Evolutionary conservation across 2,329 filamentous ascomycete genomes (phyloP).

Genomic region (Fusarium mexicanum): DNA sequence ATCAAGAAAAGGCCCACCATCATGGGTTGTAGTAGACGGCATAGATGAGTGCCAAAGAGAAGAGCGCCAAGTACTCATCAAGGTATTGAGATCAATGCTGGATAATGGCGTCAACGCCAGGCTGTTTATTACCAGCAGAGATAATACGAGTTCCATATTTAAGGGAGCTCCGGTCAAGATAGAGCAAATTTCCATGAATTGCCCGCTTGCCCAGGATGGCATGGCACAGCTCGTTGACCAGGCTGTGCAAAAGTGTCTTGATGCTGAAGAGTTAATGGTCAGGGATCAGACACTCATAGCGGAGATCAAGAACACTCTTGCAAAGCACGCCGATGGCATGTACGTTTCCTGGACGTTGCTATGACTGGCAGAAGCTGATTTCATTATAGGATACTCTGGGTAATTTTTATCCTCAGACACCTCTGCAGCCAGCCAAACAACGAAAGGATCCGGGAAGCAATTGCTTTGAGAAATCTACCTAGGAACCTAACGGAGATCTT

Average conservation of each 20-base stretch:
- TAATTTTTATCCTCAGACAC: not conserved
- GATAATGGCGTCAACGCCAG: rapidly evolving
- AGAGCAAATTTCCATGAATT: not conserved
- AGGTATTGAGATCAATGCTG: rapidly evolving
- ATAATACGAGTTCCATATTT: rapidly evolving
- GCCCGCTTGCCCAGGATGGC: rapidly evolving
- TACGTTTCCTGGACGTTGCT: rapidly evolving
- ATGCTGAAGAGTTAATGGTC: not conserved
- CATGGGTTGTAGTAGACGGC: rapidly evolving
- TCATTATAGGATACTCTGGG: not conserved
- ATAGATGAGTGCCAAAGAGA: not conserved
- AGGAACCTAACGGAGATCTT: rapidly evolving
- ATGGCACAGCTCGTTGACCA: not conserved
- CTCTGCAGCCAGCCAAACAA: not conserved
- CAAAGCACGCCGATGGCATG: not conserved
- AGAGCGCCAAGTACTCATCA: rapidly evolving
- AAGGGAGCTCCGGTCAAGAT: rapidly evolving
- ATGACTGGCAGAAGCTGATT: rapidly evolving
- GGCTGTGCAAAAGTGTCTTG: not conserved
- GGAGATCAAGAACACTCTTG: rapidly evolving
- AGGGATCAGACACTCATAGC: rapidly evolving
- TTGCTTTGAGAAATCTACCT: rapidly evolving
- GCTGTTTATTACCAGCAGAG: not conserved
- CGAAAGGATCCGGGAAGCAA: not conserved
- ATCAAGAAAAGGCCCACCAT: rapidly evolving